phyloP scores from a whole-genome alignment of 331 rosid genomes.

The Saraca asoca region DNA sequence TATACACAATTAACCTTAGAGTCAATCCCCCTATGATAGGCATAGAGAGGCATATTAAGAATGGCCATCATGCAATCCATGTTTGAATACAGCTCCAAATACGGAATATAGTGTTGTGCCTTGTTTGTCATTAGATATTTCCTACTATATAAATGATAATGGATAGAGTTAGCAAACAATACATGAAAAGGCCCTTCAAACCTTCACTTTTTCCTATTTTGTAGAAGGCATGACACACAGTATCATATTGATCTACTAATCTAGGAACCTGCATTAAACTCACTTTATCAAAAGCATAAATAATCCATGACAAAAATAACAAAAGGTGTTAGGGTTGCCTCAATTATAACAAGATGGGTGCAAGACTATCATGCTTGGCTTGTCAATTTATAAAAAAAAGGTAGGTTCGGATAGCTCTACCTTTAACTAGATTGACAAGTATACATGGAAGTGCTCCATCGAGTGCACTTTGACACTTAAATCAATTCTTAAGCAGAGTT shows the following conservation, averaged over 20 bases:
- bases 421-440: neutral
- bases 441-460: no score
- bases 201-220: slow-evolving; percentile 83
- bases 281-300: slow-evolving; percentile 36
- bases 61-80: slow-evolving; percentile 18
- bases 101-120: slow-evolving; percentile 10
- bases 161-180: slow-evolving; percentile 33
- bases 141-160: slow-evolving; percentile 30
- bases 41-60: slow-evolving; percentile 24
- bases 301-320: neutral
- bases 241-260: slow-evolving; percentile 59
- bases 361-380: no score
- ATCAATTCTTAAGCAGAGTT: no score
- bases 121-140: slow-evolving; percentile 11
- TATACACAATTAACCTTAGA: slow-evolving; percentile 86
- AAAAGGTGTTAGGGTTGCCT: neutral
- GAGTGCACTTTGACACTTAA: no score
- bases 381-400: no score
- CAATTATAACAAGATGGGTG: no score
- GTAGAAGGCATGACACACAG: slow-evolving; percentile 67
- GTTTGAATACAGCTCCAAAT: slow-evolving; percentile 15
- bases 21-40: slow-evolving; percentile 69
- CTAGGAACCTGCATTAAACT: slow-evolving; percentile 77
- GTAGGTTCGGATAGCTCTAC: no score
- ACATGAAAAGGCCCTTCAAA: slow-evolving; percentile 87